A percentile compares a stretch with the other conserved stretches of the same genome.
Conservation (phyloP, 2,329 filamentous ascomycete species). For the Neocucurbitaria cava region DNA sequence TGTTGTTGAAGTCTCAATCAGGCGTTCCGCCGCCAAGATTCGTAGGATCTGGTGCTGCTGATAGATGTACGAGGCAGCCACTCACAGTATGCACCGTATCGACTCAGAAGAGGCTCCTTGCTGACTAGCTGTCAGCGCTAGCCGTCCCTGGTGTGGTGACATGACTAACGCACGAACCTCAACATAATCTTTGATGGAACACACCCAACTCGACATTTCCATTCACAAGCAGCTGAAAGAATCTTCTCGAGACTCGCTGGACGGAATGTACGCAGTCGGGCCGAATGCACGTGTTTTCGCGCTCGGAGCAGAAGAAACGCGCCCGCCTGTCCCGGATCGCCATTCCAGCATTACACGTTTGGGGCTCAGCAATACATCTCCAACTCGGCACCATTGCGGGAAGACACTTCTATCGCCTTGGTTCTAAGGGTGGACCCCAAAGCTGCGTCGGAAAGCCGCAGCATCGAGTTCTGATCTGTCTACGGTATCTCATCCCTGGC, state of each 20-base stretch:
- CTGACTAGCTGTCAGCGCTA: neutral
- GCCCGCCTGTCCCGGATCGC: neutral
- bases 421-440: no score
- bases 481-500: slow-evolving; percentile 29
- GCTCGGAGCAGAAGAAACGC: neutral
- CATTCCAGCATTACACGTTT: neutral
- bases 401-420: no score
- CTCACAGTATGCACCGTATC: no score
- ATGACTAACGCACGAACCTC: neutral
- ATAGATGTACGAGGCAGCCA: neutral
- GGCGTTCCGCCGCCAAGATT: neutral
- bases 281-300: neutral
- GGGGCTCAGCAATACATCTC: neutral
- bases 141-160: neutral
- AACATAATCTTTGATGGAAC: neutral
- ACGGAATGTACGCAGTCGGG: neutral
- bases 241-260: no score
- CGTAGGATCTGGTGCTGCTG: neutral
- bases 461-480: neutral
- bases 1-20: neutral
- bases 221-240: no score
- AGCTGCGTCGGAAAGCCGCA: neutral
- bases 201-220: neutral
- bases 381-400: neutral
- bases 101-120: neutral